Evolutionary conservation across 2,329 filamentous ascomycete genomes (phyloP).

Genomic region (Simplicillium sp.): DNA sequence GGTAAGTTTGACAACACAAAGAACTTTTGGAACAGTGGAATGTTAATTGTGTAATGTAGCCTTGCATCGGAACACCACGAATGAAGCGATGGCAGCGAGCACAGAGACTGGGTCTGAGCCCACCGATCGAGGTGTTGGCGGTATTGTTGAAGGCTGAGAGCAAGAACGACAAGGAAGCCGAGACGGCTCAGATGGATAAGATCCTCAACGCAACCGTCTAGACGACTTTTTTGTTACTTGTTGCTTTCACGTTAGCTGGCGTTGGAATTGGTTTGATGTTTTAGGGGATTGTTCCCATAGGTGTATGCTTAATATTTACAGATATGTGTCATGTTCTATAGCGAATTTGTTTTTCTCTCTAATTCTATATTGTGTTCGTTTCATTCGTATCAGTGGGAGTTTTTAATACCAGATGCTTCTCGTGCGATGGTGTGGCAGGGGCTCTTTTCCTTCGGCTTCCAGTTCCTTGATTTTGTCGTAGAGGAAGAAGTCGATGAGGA

Average conservation of each 20-base stretch:
- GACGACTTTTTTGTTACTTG: constrained; percentile 8
- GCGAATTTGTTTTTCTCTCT: not conserved
- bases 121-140: constrained; percentile 82
- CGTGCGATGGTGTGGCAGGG: constrained; percentile 71
- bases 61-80: constrained; percentile 76
- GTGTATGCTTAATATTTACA: not conserved
- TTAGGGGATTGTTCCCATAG: not conserved
- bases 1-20: constrained; percentile 46
- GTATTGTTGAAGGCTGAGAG: constrained; percentile 67
- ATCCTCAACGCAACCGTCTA: constrained; percentile 41
- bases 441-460: constrained; percentile 53
- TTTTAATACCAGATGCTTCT: constrained; percentile 89
- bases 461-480: constrained; percentile 90
- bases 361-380: no score
- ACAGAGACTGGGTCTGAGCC: constrained; percentile 69
- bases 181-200: constrained; percentile 69
- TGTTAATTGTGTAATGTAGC: constrained; percentile 40
- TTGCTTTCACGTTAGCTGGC: constrained; percentile 7
- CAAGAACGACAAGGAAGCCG: constrained; percentile 38
- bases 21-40: not conserved
- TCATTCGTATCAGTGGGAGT: no score
- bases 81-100: constrained; percentile 84
- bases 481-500: constrained; percentile 93
- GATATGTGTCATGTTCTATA: not conserved
- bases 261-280: constrained; percentile 1